Evolutionary conservation across 805 yeast species (phyloP).

Genomic region (Metschnikowia drakensbergensis): DNA sequence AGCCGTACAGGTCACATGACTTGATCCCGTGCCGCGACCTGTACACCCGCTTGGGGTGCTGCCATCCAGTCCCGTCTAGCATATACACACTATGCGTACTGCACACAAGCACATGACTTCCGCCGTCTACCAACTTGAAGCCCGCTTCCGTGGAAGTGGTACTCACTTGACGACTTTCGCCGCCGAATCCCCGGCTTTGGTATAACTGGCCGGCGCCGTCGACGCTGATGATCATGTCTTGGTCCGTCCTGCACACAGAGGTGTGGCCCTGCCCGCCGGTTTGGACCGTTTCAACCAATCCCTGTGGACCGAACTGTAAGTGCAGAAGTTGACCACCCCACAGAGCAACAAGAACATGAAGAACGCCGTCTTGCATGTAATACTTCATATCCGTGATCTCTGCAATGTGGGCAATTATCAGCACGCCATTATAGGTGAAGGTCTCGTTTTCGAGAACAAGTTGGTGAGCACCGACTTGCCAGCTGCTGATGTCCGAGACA

Average conservation of each 20-base stretch:
- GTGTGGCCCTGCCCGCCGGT: background rate
- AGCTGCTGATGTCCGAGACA: background rate
- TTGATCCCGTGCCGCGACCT: background rate
- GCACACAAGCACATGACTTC: background rate
- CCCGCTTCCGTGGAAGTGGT: background rate
- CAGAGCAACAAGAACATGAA: constrained; percentile 8
- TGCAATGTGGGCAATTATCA: background rate
- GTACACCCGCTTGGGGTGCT: constrained; percentile 1
- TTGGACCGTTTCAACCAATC: background rate
- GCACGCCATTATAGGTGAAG: background rate
- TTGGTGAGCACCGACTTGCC: background rate
- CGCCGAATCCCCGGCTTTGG: background rate
- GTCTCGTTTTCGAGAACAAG: background rate
- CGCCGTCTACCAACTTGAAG: background rate
- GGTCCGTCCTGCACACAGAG: background rate
- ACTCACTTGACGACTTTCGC: background rate
- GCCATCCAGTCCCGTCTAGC: background rate
- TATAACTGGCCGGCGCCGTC: background rate
- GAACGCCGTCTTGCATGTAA: background rate
- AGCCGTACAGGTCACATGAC: background rate
- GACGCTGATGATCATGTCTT: background rate
- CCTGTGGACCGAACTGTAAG: background rate
- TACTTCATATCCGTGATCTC: constrained; percentile 7
- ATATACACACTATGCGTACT: background rate
- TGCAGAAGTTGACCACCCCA: constrained; percentile 12